Conservation (phyloP, 2,329 filamentous ascomycete genomes). For the Neofusicoccum cordaticola region DNA sequence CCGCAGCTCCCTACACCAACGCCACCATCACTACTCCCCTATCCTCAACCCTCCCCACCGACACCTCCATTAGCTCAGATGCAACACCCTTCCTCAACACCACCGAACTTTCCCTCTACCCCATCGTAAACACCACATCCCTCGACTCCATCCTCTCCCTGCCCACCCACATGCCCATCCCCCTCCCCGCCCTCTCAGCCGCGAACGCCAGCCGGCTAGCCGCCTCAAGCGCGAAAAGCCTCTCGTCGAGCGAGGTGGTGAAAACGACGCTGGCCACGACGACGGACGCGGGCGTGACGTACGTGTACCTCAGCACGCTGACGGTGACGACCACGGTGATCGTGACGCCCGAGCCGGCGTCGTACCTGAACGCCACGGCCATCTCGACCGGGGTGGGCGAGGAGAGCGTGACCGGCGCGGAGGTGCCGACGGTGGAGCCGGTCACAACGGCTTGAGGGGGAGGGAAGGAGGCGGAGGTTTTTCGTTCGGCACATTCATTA, state of each 20-base stretch:
- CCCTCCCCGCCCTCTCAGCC: background rate
- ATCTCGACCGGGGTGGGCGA: background rate
- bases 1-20: background rate
- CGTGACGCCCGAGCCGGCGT: too few species aligned
- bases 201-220: background rate
- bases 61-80: background rate
- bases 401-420: slow-evolving; percentile 20
- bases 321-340: background rate
- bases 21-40: background rate
- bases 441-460: too few species aligned
- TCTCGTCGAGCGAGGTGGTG: background rate
- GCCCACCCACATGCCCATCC: slow-evolving; percentile 9
- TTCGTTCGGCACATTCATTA: too few species aligned
- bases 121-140: background rate
- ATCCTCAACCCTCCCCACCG: background rate
- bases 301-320: background rate
- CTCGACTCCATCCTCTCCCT: background rate
- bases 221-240: background rate
- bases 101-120: background rate
- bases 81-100: background rate
- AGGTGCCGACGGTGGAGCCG: too few species aligned
- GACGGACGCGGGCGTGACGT: background rate
- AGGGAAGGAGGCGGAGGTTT: too few species aligned
- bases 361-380: too few species aligned
- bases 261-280: background rate